Conservation (phyloP, 306 rosid genomes). For the Trifolium fragiferum region DNA sequence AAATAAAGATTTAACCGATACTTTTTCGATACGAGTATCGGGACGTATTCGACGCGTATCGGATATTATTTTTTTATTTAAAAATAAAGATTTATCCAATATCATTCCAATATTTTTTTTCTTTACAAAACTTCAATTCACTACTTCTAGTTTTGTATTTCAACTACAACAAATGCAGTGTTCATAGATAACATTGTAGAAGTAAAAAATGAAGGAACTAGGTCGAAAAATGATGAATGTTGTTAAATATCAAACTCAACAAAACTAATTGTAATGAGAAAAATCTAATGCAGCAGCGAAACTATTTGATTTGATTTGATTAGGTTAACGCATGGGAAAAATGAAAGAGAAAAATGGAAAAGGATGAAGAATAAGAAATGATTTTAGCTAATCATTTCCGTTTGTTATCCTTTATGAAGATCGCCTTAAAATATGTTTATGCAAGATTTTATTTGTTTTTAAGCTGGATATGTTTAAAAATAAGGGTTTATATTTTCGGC, state of each 20-base stretch:
- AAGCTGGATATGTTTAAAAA: too few relatives aligned
- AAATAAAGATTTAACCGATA: too few relatives aligned
- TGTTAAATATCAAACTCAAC: conserved; percentile 34
- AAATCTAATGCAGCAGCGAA: conserved; percentile 26
- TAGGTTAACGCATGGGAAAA: background rate
- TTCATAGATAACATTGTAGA: background rate
- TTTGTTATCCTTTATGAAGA: too few relatives aligned
- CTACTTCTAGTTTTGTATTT: conserved; percentile 1
- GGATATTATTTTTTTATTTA: too few relatives aligned
- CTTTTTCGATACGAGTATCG: too few relatives aligned
- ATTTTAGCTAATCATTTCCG: too few relatives aligned
- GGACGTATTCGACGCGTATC: too few relatives aligned
- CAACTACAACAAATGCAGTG: conserved; percentile 5
- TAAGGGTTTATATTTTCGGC: too few relatives aligned
- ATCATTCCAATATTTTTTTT: background rate
- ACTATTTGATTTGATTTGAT: conserved; percentile 19
- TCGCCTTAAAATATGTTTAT: too few relatives aligned
- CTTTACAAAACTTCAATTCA: conserved; percentile 23
- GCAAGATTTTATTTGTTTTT: too few relatives aligned
- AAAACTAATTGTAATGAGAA: background rate
- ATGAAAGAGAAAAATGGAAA: too few relatives aligned
- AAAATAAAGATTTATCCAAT: too few relatives aligned
- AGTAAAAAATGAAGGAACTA: conserved; percentile 13
- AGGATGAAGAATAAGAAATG: background rate
- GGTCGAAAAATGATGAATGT: conserved; percentile 35